phyloP scores from a whole-genome alignment of 306 rosid species.

The apple (Malus domestica) region DNA sequence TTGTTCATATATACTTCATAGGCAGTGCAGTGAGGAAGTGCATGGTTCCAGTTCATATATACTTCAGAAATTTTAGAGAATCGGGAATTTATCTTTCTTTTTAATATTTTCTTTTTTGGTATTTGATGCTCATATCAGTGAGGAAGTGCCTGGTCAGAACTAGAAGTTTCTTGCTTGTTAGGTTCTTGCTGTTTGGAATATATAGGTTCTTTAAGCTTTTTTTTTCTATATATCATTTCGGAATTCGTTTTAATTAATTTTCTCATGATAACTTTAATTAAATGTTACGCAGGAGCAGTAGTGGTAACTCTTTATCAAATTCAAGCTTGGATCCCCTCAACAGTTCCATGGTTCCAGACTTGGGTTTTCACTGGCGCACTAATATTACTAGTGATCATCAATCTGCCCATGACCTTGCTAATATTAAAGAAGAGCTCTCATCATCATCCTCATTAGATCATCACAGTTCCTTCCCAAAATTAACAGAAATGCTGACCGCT shows the following conservation, averaged over 20 bases:
- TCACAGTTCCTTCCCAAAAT: conserved; percentile 37
- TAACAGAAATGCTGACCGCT: conserved; percentile 48
- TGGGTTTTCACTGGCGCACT: conserved; percentile 30
- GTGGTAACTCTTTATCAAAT: conserved; percentile 10
- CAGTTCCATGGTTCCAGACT: conserved; percentile 35
- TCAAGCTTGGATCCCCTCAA: conserved; percentile 2
- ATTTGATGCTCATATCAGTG: not conserved
- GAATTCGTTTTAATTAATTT: not conserved
- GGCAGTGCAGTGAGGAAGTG: no score
- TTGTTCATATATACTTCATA: not conserved
- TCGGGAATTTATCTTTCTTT: not conserved
- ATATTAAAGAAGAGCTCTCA: conserved; percentile 39
- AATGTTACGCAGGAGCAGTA: not conserved
- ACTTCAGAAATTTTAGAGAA: not conserved
- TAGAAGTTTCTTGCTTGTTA: not conserved
- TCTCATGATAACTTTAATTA: not conserved
- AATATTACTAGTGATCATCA: not conserved
- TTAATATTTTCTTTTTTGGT: not conserved
- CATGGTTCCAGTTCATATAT: no score
- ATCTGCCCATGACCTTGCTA: conserved; percentile 20
- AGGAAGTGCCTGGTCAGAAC: not conserved
- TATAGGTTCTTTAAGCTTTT: not conserved
- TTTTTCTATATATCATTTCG: not conserved
- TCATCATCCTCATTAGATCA: conserved; percentile 4
- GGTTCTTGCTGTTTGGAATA: not conserved